These are phyloP conservation scores for Puccinia coronata DNA, from an alignment of 1,284 basidiomycete genomes.

Conservation along the genomic window DNA sequence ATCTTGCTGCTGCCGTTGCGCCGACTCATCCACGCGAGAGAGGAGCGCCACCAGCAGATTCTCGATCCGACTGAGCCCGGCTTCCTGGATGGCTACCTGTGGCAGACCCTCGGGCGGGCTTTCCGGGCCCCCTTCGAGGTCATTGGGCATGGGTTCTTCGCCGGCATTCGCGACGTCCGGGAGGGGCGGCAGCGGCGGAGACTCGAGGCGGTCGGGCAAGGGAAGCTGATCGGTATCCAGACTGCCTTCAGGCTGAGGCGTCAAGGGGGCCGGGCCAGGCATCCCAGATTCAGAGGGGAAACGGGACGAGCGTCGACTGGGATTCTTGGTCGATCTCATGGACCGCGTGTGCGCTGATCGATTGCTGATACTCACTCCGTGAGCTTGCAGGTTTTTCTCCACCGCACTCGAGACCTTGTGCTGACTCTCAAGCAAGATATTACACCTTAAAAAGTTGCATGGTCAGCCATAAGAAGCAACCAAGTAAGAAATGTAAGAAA, in stretches of 20 bases:
- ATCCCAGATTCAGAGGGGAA: slow-evolving; percentile 28
- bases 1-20: slow-evolving; percentile 39
- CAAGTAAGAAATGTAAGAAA: neutral
- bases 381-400: slow-evolving; percentile 49
- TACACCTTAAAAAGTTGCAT: slow-evolving; percentile 25
- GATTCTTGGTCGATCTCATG: slow-evolving; percentile 26
- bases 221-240: slow-evolving; percentile 22
- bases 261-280: slow-evolving; percentile 43
- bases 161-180: slow-evolving; percentile 11
- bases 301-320: slow-evolving; percentile 20
- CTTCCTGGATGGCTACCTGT: slow-evolving; percentile 46
- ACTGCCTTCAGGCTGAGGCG: slow-evolving; percentile 26
- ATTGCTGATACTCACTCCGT: slow-evolving; percentile 43
- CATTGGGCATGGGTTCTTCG: neutral
- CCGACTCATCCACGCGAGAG: slow-evolving; percentile 43
- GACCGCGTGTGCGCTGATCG: slow-evolving; percentile 44
- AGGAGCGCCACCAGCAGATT: slow-evolving; percentile 48
- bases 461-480: neutral
- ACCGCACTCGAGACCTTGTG: slow-evolving; percentile 51
- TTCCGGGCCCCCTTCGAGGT: neutral
- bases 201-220: slow-evolving; percentile 12
- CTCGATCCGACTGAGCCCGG: slow-evolving; percentile 45
- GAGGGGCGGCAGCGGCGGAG: slow-evolving; percentile 37
- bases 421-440: slow-evolving; percentile 51
- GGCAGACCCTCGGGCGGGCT: slow-evolving; percentile 8